Evolutionary conservation across 768 basidiomycete genomes (phyloP), one percentile per base, ranked within the genome.

Genomic region (Leccinum subtestaceum): DNA sequence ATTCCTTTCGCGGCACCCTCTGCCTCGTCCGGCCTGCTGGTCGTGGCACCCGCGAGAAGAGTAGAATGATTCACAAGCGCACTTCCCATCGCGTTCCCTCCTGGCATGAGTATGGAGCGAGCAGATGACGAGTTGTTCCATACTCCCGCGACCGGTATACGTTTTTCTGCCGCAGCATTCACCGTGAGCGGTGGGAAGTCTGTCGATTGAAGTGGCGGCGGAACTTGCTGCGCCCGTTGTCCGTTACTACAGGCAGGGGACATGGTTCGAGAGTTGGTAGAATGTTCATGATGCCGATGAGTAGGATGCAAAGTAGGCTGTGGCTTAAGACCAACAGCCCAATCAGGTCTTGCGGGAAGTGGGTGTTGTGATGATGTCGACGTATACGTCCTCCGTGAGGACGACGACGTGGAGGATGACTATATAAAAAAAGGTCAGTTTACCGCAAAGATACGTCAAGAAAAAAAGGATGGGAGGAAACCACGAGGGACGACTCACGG

Each of bases 241-340:
- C 72, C 76, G 64, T 68, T 74, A 60, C 15, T 65, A 51, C 68
- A 67, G 12, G 73, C 73, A 27, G 78, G 79, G 0, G 78, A 74
- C 67, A 78, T 76, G 10, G 70, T 77, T 55, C 74, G 75, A 34
- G 77, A 63, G 46, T 70, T 69, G 46, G 70, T 64, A 13, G 71
- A 65, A 63, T 80, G 78, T 51, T 87, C 84, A 59, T 84, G 83
- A 66, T 85, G 82, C 10, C 85, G 80, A 23, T 75, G 75, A 1
- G 80, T 74, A 31, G 80, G 49, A 62, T 88, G 82, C 27, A 89
- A 72, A 12, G 84, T 88, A 29, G 87, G 85, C 60, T 90, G 87
- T 0, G 90, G 83, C 70, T 88, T 91, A 34, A 93, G 77, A 15
- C 90, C 90, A 4, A 93, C 89, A 17, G 92, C 91, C 92, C 93